Percentiles rank a stretch among this genome's conserved stretches.
These are phyloP conservation scores for Penicillium roqueforti DNA, from an alignment of 495 filamentous ascomycete genomes.

Conservation along the genomic window DNA sequence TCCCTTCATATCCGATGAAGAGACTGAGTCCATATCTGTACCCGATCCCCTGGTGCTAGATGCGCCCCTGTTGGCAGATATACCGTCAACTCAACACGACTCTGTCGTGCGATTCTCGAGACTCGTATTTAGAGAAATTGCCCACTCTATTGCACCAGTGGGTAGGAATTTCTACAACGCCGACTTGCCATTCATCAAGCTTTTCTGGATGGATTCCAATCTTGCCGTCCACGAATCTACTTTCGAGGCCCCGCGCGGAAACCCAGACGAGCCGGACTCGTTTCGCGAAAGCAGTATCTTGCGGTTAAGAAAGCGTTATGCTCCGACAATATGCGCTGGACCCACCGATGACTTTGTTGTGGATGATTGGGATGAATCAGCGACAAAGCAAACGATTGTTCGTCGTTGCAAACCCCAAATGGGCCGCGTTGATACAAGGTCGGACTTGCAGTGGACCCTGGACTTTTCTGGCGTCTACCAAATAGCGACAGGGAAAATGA, in stretches of 20 bases:
- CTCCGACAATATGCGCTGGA: slow-evolving; percentile 4
- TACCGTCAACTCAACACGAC: slow-evolving; percentile 1
- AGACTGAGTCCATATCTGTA: slow-evolving; percentile 18
- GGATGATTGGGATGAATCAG: slow-evolving; percentile 38
- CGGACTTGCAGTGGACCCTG: slow-evolving; percentile 28
- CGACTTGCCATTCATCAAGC: slow-evolving; percentile 31
- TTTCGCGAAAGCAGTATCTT: slow-evolving; percentile 19
- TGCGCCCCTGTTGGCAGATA: slow-evolving; percentile 18
- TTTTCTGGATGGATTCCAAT: slow-evolving; percentile 34
- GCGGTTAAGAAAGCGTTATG: slow-evolving; percentile 20
- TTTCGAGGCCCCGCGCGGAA: slow-evolving; percentile 17
- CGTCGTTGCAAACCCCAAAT: background rate
- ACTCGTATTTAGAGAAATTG: slow-evolving; percentile 36
- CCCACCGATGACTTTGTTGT: slow-evolving; percentile 32
- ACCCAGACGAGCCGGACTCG: slow-evolving; percentile 7
- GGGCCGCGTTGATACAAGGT: background rate
- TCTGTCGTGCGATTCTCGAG: slow-evolving; percentile 22
- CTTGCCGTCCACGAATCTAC: slow-evolving; percentile 37
- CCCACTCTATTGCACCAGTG: slow-evolving; percentile 15
- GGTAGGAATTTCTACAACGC: slow-evolving; percentile 18
- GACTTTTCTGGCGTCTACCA: slow-evolving; percentile 32
- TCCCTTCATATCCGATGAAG: slow-evolving; percentile 17
- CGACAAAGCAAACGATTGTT: background rate
- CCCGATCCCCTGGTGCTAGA: slow-evolving; percentile 42
- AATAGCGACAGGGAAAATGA: slow-evolving; percentile 15